Base-by-base conservation (phyloP, 176 grass and related monocot genomes). In the Ensete ventricosum region DNA sequence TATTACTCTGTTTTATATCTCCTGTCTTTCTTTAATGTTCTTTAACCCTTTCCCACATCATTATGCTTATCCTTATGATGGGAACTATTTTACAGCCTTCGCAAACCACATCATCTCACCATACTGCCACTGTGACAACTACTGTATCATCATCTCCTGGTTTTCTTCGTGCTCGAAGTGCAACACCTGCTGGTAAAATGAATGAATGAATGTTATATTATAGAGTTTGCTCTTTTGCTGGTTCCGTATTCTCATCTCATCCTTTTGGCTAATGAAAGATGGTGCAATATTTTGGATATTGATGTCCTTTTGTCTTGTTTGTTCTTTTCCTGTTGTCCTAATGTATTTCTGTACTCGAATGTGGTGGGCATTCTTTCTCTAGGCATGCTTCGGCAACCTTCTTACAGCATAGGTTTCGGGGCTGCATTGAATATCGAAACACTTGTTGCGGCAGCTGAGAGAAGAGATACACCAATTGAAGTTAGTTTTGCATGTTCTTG, bases 351-450 rank as follows among this genome's bases (percentile, higher is more conserved):
- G 9, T 51, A 49, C 5, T 50, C 17, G 43, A 64, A 51, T 65
- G 34, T 52, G 7, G 26, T 49, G 73, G 57, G 22, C 9, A 5
- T 8, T 22, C 24, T 82, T 77, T 54, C 77, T 79, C 17, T 77
- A 96, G 93, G 87, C 73, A 89, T 94, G 81, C 85, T 83, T 79
- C 88, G 87, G 67, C 91, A 88, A 85, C 69, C 81, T 85, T 90
- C 90, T 50, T 87, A 86, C 73, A 79, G 73, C 54, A 88, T 82
- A 67, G 93, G 93, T 79, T 97, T 93, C 77, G 93, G 93, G 22
- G 79, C 82, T 72, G 93, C 93, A 81, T 83, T 97, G 88, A 97
- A 97, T 76, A 97, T 97, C 79, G 90, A 90, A 82, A 97, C 93
- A 64, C 93, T 97, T 80, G 90, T 97, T 81, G 93, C 93, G 26